phyloP scores from a whole-genome alignment of 2,329 filamentous ascomycete genomes.

The Exophiala xenobiotica region DNA sequence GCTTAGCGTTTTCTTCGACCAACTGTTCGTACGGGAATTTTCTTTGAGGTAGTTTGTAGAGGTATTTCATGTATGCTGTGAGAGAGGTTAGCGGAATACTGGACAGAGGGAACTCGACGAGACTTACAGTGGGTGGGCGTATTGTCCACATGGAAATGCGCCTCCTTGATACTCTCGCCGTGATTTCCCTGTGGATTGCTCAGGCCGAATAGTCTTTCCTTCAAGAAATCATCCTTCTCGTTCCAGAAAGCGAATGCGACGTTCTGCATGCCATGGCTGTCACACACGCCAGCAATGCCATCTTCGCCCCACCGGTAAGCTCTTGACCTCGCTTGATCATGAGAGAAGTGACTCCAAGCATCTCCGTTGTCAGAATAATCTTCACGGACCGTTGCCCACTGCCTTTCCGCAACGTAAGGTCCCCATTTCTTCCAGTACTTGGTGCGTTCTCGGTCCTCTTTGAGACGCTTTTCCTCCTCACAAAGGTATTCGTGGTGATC shows the following conservation, averaged over 20 bases:
- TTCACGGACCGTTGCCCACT: slow-evolving; percentile 89
- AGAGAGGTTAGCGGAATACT: slow-evolving; percentile 13
- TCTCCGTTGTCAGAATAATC: slow-evolving; percentile 90
- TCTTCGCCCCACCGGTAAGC: slow-evolving; percentile 96
- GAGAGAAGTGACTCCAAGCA: slow-evolving; percentile 95
- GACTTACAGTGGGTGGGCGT: slow-evolving; percentile 64
- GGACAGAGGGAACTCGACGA: not conserved
- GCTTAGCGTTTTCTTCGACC: slow-evolving; percentile 75
- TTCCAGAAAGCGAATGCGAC: slow-evolving; percentile 98
- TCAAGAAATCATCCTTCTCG: slow-evolving; percentile 89
- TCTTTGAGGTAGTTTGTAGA: slow-evolving; percentile 95
- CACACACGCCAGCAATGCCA: slow-evolving; percentile 92
- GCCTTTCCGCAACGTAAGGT: slow-evolving; percentile 86
- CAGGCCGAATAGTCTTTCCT: slow-evolving; percentile 90
- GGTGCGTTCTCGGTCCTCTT: slow-evolving; percentile 75
- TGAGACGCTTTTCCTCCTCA: slow-evolving; percentile 85
- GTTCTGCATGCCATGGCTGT: slow-evolving; percentile 87
- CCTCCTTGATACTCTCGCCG: slow-evolving; percentile 95
- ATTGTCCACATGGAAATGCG: slow-evolving; percentile 94
- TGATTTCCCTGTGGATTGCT: slow-evolving; percentile 97
- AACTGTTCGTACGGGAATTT: slow-evolving; percentile 91
- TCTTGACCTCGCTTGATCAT: slow-evolving; percentile 85
- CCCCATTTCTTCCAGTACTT: slow-evolving; percentile 99
- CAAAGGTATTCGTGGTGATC: slow-evolving; percentile 84
- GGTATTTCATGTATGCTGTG: slow-evolving; percentile 86